Percentiles rank a stretch among this genome's conserved stretches.
phyloP scores from a whole-genome alignment of 148 eudicot species.

The Rhododendron vialii region DNA sequence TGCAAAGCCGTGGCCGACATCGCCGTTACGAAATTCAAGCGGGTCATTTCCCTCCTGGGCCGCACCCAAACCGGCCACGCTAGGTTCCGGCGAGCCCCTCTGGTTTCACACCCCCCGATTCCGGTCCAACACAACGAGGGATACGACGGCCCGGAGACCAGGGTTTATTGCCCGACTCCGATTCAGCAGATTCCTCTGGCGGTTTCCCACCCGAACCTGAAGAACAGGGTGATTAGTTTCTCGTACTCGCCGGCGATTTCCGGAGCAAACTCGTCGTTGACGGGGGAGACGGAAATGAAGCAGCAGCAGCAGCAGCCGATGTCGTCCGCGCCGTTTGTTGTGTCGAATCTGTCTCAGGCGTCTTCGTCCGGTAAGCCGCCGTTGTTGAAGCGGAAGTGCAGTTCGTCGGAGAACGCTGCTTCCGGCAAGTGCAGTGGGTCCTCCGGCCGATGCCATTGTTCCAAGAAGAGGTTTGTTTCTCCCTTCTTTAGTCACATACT shows the following conservation, averaged over 20 bases:
- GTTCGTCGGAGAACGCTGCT: conserved; percentile 44
- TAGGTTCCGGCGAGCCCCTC: conserved; percentile 59
- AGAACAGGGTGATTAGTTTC: conserved; percentile 43
- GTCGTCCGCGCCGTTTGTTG: conserved; percentile 39
- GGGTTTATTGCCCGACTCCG: conserved; percentile 66
- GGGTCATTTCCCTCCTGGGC: conserved; percentile 71
- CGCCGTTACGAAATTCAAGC: conserved; percentile 67
- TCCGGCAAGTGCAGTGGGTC: conserved; percentile 81
- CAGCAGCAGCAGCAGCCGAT: conserved; percentile 11
- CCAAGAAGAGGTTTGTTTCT: conserved; percentile 56
- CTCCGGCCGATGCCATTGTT: conserved; percentile 80
- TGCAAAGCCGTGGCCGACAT: conserved; percentile 51
- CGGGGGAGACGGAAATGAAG: conserved; percentile 39
- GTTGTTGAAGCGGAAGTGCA: conserved; percentile 64
- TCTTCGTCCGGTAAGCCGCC: conserved; percentile 70
- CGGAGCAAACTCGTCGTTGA: conserved; percentile 55
- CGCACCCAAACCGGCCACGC: conserved; percentile 81
- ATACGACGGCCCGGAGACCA: conserved; percentile 7
- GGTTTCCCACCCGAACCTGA: conserved; percentile 1
- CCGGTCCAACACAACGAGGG: neutral
- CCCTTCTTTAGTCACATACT: neutral
- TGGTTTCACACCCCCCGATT: neutral
- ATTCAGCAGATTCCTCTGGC: conserved; percentile 58
- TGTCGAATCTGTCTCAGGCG: conserved; percentile 38
- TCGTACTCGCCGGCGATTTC: conserved; percentile 55